phyloP scores from a whole-genome alignment of 2,329 filamentous ascomycete genomes.

The Epichloe coenophiala region DNA sequence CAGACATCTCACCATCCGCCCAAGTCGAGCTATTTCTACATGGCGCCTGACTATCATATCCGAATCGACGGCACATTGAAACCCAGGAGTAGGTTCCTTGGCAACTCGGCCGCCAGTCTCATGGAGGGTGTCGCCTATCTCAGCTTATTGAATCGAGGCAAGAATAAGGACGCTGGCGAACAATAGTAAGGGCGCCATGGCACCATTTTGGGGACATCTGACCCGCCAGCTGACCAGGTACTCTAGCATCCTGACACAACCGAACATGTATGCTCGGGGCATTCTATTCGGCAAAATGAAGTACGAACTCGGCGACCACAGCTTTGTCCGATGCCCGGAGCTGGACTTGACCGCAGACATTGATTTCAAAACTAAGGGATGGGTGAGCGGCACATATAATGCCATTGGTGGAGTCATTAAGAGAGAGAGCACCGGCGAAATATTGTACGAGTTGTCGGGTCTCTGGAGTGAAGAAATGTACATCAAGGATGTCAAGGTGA shows the following conservation, averaged over 20 bases:
- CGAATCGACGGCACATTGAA: constrained; percentile 93
- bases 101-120: constrained; percentile 92
- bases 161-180: constrained; percentile 54
- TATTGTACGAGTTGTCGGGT: constrained; percentile 82
- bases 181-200: constrained; percentile 59
- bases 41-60: constrained; percentile 86
- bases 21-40: constrained; percentile 98
- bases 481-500: constrained; percentile 67
- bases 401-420: constrained; percentile 87
- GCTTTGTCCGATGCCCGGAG: constrained; percentile 82
- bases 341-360: constrained; percentile 77
- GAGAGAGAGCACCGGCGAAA: constrained; percentile 77
- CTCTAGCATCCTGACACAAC: constrained; percentile 74
- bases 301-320: constrained; percentile 94
- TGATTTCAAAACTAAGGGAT: constrained; percentile 97
- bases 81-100: constrained; percentile 85
- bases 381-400: constrained; percentile 93
- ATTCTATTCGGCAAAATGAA: constrained; percentile 99
- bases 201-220: not conserved
- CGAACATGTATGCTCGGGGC: constrained; percentile 96
- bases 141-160: constrained; percentile 64
- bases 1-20: constrained; percentile 97
- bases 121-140: constrained; percentile 95
- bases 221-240: constrained; percentile 2
- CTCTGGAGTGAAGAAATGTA: constrained; percentile 93